Evolutionary conservation across 2,329 filamentous ascomycete genomes (phyloP).

Genomic region (Emericellopsis cladophorae): DNA sequence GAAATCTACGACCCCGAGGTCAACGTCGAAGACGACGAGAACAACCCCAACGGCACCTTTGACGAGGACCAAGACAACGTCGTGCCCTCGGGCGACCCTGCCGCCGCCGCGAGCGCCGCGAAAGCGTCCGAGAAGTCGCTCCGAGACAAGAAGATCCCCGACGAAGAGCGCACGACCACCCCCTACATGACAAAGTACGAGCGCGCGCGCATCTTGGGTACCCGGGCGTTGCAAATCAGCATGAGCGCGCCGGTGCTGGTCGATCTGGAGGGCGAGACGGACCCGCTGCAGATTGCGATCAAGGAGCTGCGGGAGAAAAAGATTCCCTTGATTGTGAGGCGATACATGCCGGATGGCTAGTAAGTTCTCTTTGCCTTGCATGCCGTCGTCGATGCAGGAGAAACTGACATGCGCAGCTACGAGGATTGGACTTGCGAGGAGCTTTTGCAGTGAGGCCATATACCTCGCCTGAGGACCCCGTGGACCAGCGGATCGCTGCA

Average conservation of each 20-base stretch:
- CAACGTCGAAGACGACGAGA: slow-evolving; percentile 41
- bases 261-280: slow-evolving; percentile 93
- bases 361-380: slow-evolving; percentile 33
- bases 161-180: slow-evolving; percentile 79
- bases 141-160: slow-evolving; percentile 80
- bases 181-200: slow-evolving; percentile 99
- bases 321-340: slow-evolving; percentile 86
- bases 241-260: slow-evolving; percentile 97
- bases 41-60: slow-evolving; percentile 36
- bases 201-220: slow-evolving; percentile 83
- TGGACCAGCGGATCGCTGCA: not conserved
- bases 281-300: slow-evolving; percentile 92
- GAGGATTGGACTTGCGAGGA: slow-evolving; percentile 99
- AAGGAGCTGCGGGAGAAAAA: slow-evolving; percentile 98
- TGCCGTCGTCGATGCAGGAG: too few relatives aligned
- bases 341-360: slow-evolving; percentile 95
- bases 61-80: slow-evolving; percentile 44
- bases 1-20: slow-evolving; percentile 46
- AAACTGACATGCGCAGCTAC: slow-evolving; percentile 47
- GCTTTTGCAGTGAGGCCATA: slow-evolving; percentile 46
- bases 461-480: not conserved
- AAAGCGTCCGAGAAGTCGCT: slow-evolving; percentile 42
- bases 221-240: slow-evolving; percentile 89
- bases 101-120: slow-evolving; percentile 41
- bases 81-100: slow-evolving; percentile 48